phyloP scores from a whole-genome alignment of 1,284 basidiomycete species.

The Cutaneotrichosporon dermatis region DNA sequence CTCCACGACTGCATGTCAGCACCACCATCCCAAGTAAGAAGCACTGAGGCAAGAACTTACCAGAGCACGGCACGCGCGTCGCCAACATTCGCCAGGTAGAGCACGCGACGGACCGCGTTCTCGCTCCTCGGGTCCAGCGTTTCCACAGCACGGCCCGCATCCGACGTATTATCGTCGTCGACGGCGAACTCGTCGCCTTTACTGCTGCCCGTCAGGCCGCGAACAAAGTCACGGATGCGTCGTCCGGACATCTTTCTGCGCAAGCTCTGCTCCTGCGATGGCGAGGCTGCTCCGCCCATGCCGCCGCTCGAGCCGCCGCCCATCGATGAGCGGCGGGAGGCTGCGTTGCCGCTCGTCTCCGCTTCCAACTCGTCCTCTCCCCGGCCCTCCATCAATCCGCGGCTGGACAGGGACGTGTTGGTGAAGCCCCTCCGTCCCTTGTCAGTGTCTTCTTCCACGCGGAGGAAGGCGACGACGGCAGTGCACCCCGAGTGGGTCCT shows the following conservation, averaged over 20 bases:
- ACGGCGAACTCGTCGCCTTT: constrained; percentile 25
- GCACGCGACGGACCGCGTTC: constrained; percentile 59
- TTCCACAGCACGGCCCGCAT: constrained; percentile 37
- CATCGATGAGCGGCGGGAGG: constrained; percentile 27
- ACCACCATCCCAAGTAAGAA: neutral
- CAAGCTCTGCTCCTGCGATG: constrained; percentile 17
- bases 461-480: constrained; percentile 92
- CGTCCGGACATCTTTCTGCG: constrained; percentile 35
- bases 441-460: constrained; percentile 67
- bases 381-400: constrained; percentile 44
- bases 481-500: constrained; percentile 97
- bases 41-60: constrained; percentile 22
- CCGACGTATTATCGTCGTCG: constrained; percentile 28
- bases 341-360: constrained; percentile 22
- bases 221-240: constrained; percentile 46
- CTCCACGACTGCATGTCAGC: constrained; percentile 58
- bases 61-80: constrained; percentile 51
- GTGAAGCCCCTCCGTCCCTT: constrained; percentile 27
- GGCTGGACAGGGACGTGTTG: constrained; percentile 35
- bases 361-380: constrained; percentile 48
- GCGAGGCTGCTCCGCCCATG: constrained; percentile 24
- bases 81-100: constrained; percentile 96
- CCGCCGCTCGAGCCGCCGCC: constrained; percentile 26
- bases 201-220: constrained; percentile 35
- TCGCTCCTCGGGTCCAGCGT: constrained; percentile 39